Percentiles rank a stretch among this genome's conserved stretches.
phyloP scores from a whole-genome alignment of 257 asterid genomes.

The Fraxinus anomala region DNA sequence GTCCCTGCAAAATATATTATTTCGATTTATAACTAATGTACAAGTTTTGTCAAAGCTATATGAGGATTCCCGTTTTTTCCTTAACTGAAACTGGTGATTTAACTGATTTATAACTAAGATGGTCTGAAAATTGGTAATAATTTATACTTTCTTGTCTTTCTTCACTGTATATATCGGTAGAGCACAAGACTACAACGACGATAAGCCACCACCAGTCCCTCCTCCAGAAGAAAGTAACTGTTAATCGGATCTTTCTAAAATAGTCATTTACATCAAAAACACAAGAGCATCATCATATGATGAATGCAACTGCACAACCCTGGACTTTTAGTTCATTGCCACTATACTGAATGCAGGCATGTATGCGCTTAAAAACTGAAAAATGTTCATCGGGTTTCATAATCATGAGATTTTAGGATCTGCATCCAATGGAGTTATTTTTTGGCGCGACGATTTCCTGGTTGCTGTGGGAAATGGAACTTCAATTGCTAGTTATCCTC shows the following conservation, averaged over 20 bases:
- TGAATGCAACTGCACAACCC: conserved; percentile 50
- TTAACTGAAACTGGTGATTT: no score
- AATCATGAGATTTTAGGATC: conserved; percentile 44
- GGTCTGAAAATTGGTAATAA: no score
- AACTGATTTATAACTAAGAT: no score
- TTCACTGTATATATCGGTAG: conserved; percentile 11
- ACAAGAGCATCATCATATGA: conserved; percentile 39
- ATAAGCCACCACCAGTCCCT: conserved; percentile 1
- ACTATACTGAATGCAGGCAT: conserved; percentile 47
- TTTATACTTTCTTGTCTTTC: conserved; percentile 19
- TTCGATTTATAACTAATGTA: neutral
- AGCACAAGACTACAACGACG: conserved; percentile 30
- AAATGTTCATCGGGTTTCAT: conserved; percentile 46
- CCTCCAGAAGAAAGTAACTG: conserved; percentile 35
- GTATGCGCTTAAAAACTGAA: conserved; percentile 43
- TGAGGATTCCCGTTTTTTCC: neutral
- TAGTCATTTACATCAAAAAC: conserved; percentile 35
- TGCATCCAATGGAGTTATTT: conserved; percentile 32
- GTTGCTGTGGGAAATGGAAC: conserved; percentile 56
- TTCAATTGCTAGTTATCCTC: conserved; percentile 51
- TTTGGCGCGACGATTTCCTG: conserved; percentile 35
- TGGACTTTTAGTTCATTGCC: conserved; percentile 47
- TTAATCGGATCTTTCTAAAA: conserved; percentile 44
- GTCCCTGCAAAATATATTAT: neutral
- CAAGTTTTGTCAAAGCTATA: neutral